Base-by-base conservation (phyloP, 176 grass and related monocot genomes). In the Oropetium thomaeum region DNA sequence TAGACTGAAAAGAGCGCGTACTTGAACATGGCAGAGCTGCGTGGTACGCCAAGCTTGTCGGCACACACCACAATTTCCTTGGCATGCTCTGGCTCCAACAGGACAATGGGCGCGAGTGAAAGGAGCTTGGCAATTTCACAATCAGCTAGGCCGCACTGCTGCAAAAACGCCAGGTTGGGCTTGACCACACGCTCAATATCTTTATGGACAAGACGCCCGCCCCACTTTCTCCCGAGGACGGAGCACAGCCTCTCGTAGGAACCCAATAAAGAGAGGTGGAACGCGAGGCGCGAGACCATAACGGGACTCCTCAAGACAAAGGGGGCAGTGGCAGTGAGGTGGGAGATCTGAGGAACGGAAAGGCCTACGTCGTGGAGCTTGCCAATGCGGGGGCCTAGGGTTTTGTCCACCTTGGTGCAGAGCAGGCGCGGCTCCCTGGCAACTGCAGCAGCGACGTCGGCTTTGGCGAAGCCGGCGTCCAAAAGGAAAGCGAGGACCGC, bases 321-420 rank as follows among this genome's bases (percentile, higher is more conserved):
- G 5, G 68, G 45, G 9, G 2, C 4, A 1, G 33, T 4, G 9
- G 28, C 7, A 0, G 53, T 53, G 68, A 53, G 45, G 29, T 11
- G 9, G 10, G 30, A 35, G 68, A 71, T 71, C 19, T 53, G 68
- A 0, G 30, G 19, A 0, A 29, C 10, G 2, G 68, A 52, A 0
- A 71, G 29, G 10, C 68, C 35, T 3, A 83, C 26, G 19, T 55
- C 31, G 16, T 22, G 73, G 27, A 87, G 68, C 12, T 34, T 29
- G 28, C 32, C 69, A 51, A 69, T 1, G 3, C 31, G 23, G 8
- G 65, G 77, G 59, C 62, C 13, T 68, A 82, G 87, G 68, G 68
- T 62, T 38, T 60, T 28, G 27, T 38, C 76, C 22, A 77, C 58
- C 1, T 3, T 17, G 44, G 8, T 39, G 71, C 35, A 69, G 33